These are phyloP conservation scores for Colletotrichum cordylinicola DNA, from an alignment of 2,329 filamentous ascomycete species.

Conservation along the genomic window DNA sequence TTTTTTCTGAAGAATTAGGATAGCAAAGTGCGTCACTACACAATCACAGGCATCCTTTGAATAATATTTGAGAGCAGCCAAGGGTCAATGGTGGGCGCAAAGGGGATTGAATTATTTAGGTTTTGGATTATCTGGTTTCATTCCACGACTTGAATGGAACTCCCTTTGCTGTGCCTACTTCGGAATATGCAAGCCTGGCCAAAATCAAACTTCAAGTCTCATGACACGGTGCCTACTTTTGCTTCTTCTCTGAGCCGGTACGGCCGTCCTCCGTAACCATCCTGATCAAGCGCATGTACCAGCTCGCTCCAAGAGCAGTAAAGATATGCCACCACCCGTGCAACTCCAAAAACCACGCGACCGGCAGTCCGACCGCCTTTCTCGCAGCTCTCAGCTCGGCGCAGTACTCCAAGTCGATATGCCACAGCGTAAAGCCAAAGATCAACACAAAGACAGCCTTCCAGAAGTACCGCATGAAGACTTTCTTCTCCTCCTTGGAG, in stretches of 20 bases:
- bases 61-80: too few species aligned
- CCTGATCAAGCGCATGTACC: conserved; percentile 38
- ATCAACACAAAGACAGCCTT: conserved; percentile 39
- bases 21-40: not conserved
- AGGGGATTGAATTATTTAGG: too few species aligned
- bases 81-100: too few species aligned
- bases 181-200: not conserved
- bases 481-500: conserved; percentile 31
- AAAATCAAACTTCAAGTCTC: not conserved
- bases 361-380: conserved; percentile 54
- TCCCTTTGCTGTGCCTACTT: too few species aligned
- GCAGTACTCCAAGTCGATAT: conserved; percentile 61
- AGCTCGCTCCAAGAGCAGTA: conserved; percentile 59
- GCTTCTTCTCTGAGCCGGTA: not conserved
- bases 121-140: too few species aligned
- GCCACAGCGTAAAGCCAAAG: conserved; percentile 59
- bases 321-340: conserved; percentile 71
- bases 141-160: too few species aligned
- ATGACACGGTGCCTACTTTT: not conserved
- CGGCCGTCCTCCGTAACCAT: conserved; percentile 1
- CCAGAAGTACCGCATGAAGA: conserved; percentile 31
- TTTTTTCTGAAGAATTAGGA: not conserved
- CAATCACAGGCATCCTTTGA: too few species aligned
- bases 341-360: conserved; percentile 61
- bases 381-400: conserved; percentile 50